phyloP scores from a whole-genome alignment of 352 stramenopile genomes.

The Blastocystis sp. region DNA sequence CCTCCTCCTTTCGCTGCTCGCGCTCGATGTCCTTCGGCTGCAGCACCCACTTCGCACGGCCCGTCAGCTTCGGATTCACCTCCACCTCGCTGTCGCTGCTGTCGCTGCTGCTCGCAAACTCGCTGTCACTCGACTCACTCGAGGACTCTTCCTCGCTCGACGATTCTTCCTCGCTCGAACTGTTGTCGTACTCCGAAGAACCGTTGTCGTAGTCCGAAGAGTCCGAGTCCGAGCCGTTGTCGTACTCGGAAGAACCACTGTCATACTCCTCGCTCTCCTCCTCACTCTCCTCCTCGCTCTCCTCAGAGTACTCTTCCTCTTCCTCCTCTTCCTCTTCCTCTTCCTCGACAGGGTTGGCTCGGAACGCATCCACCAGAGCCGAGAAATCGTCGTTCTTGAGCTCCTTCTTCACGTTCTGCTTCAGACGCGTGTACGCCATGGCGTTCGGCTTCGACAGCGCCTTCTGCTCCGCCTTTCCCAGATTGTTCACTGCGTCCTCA shows the following conservation, averaged over 20 bases:
- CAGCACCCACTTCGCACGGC: conserved; percentile 48
- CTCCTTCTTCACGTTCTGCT: conserved; percentile 36
- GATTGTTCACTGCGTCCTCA: background rate
- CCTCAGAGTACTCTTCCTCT: background rate
- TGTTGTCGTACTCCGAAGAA: background rate
- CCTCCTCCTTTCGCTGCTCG: background rate
- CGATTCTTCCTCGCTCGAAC: background rate
- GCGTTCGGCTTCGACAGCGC: background rate
- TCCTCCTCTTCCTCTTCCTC: background rate
- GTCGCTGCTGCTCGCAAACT: conserved; percentile 7
- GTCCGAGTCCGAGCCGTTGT: too few relatives aligned
- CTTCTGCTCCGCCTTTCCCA: background rate
- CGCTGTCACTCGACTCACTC: background rate
- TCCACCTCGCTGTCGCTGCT: conserved; percentile 47
- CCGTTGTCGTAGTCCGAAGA: background rate
- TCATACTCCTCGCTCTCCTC: background rate
- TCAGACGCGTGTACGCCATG: conserved; percentile 47
- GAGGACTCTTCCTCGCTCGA: background rate
- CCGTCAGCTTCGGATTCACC: conserved; percentile 38
- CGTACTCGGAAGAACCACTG: background rate
- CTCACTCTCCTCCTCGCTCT: background rate
- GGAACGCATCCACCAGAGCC: background rate
- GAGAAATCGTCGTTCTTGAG: conserved; percentile 19
- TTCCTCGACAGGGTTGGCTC: background rate
- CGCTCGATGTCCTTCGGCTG: conserved; percentile 28